Percentiles rank a stretch among this genome's conserved stretches.
phyloP scores from a whole-genome alignment of 179 eudicot genomes.

The Camellia oleifera region DNA sequence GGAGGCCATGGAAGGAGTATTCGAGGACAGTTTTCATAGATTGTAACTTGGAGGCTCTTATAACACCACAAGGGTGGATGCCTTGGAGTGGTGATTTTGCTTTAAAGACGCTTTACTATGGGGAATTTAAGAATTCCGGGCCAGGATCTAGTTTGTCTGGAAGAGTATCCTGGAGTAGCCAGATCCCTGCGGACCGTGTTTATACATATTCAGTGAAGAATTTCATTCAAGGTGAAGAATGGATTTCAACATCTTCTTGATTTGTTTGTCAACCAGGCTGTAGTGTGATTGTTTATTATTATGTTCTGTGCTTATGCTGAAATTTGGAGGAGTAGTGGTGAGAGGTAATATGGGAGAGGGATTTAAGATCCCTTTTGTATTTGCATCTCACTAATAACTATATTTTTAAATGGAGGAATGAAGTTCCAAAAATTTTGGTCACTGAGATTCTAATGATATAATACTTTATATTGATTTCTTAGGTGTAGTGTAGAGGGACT shows the following conservation, averaged over 20 bases:
- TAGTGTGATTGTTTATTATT: background rate
- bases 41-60: conserved; percentile 44
- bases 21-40: conserved; percentile 68
- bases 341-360: background rate
- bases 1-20: conserved; percentile 87
- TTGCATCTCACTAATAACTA: background rate
- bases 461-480: background rate
- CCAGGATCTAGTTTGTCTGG: conserved; percentile 39
- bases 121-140: conserved; percentile 62
- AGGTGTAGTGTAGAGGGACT: background rate
- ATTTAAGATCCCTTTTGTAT: background rate
- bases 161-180: conserved; percentile 69
- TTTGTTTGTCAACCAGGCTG: too few species aligned
- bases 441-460: background rate
- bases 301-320: background rate
- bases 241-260: conserved; percentile 56
- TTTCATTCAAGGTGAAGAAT: conserved; percentile 66
- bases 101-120: conserved; percentile 69
- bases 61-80: conserved; percentile 63
- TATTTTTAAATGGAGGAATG: background rate
- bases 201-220: conserved; percentile 51
- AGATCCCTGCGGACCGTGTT: conserved; percentile 49
- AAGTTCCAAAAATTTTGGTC: background rate
- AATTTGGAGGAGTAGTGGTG: background rate
- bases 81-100: conserved; percentile 75